A percentile compares a stretch with the other conserved stretches of the same genome.
Evolutionary conservation across 768 basidiomycete species (phyloP).

Genomic region (Mycena sanguinolenta): DNA sequence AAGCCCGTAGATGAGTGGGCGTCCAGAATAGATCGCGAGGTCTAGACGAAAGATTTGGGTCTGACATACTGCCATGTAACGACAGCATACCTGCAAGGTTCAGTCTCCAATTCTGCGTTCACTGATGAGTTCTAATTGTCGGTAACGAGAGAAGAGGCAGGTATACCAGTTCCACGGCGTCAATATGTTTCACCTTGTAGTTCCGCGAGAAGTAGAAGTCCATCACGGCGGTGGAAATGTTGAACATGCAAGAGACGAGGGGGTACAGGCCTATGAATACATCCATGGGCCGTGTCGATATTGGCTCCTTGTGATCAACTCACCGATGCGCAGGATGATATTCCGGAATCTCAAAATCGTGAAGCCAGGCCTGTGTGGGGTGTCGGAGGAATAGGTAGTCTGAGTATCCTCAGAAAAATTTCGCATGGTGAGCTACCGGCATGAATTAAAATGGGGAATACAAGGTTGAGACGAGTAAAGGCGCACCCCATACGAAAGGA

Average conservation of each 20-base stretch:
- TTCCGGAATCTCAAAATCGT: background rate
- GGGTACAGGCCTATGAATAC: background rate
- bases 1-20: no score
- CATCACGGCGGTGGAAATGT: constrained; percentile 7
- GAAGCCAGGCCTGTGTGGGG: background rate
- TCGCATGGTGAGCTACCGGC: background rate
- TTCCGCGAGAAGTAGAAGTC: constrained; percentile 2
- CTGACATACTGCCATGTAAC: background rate
- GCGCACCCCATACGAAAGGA: no score
- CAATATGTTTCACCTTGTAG: background rate
- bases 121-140: no score
- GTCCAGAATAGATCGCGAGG: constrained; percentile 6
- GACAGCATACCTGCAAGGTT: constrained; percentile 7
- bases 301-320: background rate
- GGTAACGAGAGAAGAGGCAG: background rate
- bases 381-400: constrained; percentile 1
- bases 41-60: background rate
- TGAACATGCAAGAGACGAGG: constrained; percentile 14
- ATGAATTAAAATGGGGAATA: no score
- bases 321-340: constrained; percentile 20
- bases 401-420: background rate
- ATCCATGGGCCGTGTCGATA: background rate
- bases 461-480: no score
- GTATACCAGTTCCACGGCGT: background rate
- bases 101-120: constrained; percentile 4